Conservation (phyloP, 768 basidiomycete genomes). For the Plicaturopsis crispa region DNA sequence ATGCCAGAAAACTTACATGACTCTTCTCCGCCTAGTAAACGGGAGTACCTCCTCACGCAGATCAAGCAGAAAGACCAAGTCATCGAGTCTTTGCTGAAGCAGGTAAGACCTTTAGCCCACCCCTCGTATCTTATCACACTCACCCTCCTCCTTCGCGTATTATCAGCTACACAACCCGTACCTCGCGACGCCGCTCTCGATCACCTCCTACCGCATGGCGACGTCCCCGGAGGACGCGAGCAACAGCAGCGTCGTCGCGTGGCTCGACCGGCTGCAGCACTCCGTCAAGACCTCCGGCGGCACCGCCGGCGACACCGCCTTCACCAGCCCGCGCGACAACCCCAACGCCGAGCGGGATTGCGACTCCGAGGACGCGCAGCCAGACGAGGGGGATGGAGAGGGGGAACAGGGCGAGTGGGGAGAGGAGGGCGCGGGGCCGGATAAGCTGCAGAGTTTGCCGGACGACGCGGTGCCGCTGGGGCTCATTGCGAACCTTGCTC, state of each 20-base stretch:
- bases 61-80: slow-evolving; percentile 84
- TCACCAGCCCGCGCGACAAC: slow-evolving; percentile 35
- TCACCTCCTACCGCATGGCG: slow-evolving; percentile 72
- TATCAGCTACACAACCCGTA: slow-evolving; percentile 73
- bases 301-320: slow-evolving; percentile 33
- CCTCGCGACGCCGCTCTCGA: slow-evolving; percentile 68
- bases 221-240: slow-evolving; percentile 68
- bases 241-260: slow-evolving; percentile 62
- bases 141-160: background rate
- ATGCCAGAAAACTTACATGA: slow-evolving; percentile 6
- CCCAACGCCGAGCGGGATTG: slow-evolving; percentile 29
- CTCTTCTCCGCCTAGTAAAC: slow-evolving; percentile 49
- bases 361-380: slow-evolving; percentile 26
- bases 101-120: slow-evolving; percentile 33
- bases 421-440: slow-evolving; percentile 32
- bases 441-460: slow-evolving; percentile 46
- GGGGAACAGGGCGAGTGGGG: slow-evolving; percentile 24
- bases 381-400: slow-evolving; percentile 9
- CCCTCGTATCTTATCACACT: slow-evolving; percentile 1
- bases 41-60: slow-evolving; percentile 80
- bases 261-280: slow-evolving; percentile 65
- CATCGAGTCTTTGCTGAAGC: slow-evolving; percentile 79
- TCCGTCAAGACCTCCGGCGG: slow-evolving; percentile 45
- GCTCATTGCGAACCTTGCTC: slow-evolving; percentile 62
- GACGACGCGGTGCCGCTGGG: slow-evolving; percentile 71